Percentiles rank a stretch among this genome's conserved stretches.
These are phyloP conservation scores for Letharia columbiana DNA, from an alignment of 495 filamentous ascomycete genomes.

Conservation along the genomic window DNA sequence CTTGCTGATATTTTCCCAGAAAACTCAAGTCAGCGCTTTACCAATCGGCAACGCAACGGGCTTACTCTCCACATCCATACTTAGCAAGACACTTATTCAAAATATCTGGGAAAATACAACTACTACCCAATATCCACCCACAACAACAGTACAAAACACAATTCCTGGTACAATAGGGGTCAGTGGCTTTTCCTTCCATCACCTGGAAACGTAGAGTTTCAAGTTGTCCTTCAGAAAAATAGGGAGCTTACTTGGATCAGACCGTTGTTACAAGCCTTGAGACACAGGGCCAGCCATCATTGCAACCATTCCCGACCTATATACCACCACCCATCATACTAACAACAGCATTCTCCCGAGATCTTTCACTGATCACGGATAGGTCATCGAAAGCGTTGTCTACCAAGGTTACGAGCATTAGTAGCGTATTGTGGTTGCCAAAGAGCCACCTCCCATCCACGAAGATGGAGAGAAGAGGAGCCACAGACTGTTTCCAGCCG, in stretches of 20 bases:
- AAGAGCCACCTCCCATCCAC: slow-evolving; percentile 37
- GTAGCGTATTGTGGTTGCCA: slow-evolving; percentile 9
- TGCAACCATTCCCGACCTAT: slow-evolving; percentile 33
- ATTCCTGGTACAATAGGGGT: background rate
- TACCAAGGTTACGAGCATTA: background rate
- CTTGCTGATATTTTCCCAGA: background rate
- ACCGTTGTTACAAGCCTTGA: background rate
- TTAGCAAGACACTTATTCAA: background rate
- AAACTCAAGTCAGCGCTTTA: background rate
- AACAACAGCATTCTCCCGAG: slow-evolving; percentile 6
- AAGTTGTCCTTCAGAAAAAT: background rate
- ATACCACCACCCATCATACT: slow-evolving; percentile 10
- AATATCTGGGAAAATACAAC: background rate
- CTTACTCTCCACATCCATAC: background rate
- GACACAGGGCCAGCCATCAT: slow-evolving; percentile 32
- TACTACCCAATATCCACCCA: background rate
- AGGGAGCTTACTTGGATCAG: background rate
- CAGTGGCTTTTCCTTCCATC: background rate
- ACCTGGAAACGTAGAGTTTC: background rate
- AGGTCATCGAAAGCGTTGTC: slow-evolving; percentile 12
- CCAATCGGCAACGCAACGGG: background rate
- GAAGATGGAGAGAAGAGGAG: slow-evolving; percentile 28
- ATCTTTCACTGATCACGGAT: background rate
- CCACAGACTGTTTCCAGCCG: slow-evolving; percentile 47
- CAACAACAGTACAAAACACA: background rate